Evolutionary conservation across 129 eudicot genomes (phyloP).

Genomic region (Pseudognaphalium luteoalbum): DNA sequence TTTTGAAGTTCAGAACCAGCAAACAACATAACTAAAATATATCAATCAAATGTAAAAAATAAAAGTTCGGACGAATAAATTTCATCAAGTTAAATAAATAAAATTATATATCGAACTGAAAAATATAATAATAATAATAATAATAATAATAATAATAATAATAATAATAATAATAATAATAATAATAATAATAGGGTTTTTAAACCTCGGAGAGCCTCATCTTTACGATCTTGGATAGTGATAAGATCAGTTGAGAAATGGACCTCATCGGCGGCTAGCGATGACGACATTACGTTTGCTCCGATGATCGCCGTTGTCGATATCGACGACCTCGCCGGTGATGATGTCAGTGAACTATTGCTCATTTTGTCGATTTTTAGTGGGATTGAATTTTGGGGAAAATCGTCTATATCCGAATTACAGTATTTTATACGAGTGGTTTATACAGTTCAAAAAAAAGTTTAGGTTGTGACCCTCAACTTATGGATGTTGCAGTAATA

Average conservation of each 20-base stretch:
- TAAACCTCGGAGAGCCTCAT: slow-evolving; percentile 60
- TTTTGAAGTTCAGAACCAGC: background rate
- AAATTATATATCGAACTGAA: background rate
- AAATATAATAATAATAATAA: background rate
- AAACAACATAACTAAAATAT: background rate
- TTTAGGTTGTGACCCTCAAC: slow-evolving; percentile 4
- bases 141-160: background rate
- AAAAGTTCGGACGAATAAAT: background rate
- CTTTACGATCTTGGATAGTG: slow-evolving; percentile 68
- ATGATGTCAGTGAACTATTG: slow-evolving; percentile 59
- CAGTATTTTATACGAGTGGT: too few species aligned
- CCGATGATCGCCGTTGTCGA: slow-evolving; percentile 63
- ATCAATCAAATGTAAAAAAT: background rate
- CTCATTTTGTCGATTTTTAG: slow-evolving; percentile 35
- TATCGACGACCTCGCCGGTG: slow-evolving; percentile 71
- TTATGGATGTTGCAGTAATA: background rate
- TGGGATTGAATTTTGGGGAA: background rate
- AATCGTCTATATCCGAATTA: background rate
- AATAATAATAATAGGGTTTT: background rate
- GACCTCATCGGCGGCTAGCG: slow-evolving; percentile 47
- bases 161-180: background rate
- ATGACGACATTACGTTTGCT: slow-evolving; percentile 35
- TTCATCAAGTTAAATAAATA: background rate
- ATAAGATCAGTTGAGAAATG: slow-evolving; percentile 57
- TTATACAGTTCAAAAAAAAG: background rate